Evolutionary conservation across 208 protist genomes (phyloP).

Genomic region (Angomonas ambiguus): DNA sequence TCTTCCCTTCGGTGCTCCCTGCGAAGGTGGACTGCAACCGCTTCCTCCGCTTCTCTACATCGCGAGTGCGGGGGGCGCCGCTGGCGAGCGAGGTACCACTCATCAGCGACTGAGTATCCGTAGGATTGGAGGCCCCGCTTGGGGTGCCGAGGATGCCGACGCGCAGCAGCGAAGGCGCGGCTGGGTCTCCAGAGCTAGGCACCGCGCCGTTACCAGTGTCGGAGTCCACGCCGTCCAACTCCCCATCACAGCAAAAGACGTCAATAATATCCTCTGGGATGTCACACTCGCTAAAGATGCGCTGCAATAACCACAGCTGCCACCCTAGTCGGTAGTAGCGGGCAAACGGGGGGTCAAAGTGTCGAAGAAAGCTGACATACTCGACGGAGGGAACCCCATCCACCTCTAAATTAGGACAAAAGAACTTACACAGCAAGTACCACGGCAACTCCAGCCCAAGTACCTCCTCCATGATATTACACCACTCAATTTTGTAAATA

Average conservation of each 20-base stretch:
- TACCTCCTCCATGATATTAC: constrained; percentile 61
- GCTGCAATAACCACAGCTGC: constrained; percentile 35
- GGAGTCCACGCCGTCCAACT: not conserved
- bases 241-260: constrained; percentile 23
- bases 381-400: constrained; percentile 65
- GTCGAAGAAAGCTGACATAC: constrained; percentile 71
- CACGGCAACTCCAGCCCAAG: constrained; percentile 75
- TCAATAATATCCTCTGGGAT: constrained; percentile 65
- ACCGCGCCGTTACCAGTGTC: not conserved
- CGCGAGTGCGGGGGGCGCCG: no score
- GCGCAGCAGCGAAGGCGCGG: not conserved
- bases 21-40: not conserved
- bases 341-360: constrained; percentile 56
- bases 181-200: not conserved
- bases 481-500: constrained; percentile 86
- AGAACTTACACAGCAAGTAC: constrained; percentile 79
- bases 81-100: not conserved
- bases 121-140: not conserved
- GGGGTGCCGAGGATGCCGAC: not conserved
- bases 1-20: not conserved
- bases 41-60: not conserved
- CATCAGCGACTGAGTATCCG: not conserved
- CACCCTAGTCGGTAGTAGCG: constrained; percentile 39
- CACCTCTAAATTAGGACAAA: constrained; percentile 43
- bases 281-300: constrained; percentile 52